Conservation (phyloP, 805 yeast species). For the Schizosaccharomyces lindneri region DNA sequence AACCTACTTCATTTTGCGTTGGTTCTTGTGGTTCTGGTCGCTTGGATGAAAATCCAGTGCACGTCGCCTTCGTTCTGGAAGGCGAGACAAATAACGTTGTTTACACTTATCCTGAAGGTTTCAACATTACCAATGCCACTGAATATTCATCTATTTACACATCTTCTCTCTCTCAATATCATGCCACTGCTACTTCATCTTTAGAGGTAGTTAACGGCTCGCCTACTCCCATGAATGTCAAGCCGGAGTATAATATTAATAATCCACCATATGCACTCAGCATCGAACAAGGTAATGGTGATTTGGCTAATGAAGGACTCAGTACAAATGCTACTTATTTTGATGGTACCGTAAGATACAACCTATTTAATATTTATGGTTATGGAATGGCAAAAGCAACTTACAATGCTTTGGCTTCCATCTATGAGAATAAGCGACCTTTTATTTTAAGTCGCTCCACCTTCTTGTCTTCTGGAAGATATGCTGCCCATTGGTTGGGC, state of each 20-base stretch:
- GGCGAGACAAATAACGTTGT: not conserved
- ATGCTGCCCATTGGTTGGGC: slow-evolving; percentile 73
- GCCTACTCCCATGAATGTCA: not conserved
- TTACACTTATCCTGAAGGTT: not conserved
- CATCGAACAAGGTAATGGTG: slow-evolving; percentile 9
- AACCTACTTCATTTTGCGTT: slow-evolving; percentile 14
- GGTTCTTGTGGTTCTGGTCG: slow-evolving; percentile 13
- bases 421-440: slow-evolving; percentile 18
- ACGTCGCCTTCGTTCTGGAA: not conserved
- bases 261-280: slow-evolving; percentile 17
- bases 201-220: not conserved
- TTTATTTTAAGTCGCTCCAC: slow-evolving; percentile 50
- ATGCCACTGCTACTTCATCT: not conserved
- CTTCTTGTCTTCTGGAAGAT: slow-evolving; percentile 55
- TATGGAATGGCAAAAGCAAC: slow-evolving; percentile 9
- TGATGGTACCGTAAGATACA: slow-evolving; percentile 14
- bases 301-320: slow-evolving; percentile 11
- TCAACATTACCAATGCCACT: slow-evolving; percentile 4
- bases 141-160: slow-evolving; percentile 4
- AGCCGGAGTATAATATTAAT: slow-evolving; percentile 13
- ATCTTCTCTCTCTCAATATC: not conserved
- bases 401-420: slow-evolving; percentile 1
- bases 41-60: slow-evolving; percentile 1
- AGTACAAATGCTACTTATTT: slow-evolving; percentile 14
- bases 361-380: slow-evolving; percentile 13